These are phyloP conservation scores for Clathrospora elynae DNA, from an alignment of 2,329 filamentous ascomycete species.

Conservation along the genomic window DNA sequence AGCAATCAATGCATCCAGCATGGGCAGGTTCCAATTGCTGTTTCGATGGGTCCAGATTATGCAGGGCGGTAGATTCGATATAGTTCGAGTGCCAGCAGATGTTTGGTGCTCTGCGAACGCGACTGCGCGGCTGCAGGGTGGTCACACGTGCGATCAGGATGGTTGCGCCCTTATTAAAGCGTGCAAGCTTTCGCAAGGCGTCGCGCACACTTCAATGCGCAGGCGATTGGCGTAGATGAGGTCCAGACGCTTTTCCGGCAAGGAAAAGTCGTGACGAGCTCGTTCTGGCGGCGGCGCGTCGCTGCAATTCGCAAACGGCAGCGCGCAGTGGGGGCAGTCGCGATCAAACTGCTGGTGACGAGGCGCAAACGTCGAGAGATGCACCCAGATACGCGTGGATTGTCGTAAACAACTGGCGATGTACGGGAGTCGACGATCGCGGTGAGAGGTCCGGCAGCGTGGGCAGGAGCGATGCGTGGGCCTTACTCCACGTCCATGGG, in stretches of 20 bases:
- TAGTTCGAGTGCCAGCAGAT: slow-evolving; percentile 34
- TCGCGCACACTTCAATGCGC: slow-evolving; percentile 27
- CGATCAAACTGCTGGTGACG: slow-evolving; percentile 9
- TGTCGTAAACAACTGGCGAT: slow-evolving; percentile 15
- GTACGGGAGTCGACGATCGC: slow-evolving; percentile 22
- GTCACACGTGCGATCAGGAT: slow-evolving; percentile 42
- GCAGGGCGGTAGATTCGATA: slow-evolving; percentile 33
- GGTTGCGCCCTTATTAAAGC: slow-evolving; percentile 27
- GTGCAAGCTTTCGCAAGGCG: slow-evolving; percentile 23
- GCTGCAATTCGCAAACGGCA: slow-evolving; percentile 18
- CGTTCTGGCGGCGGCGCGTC: slow-evolving; percentile 31
- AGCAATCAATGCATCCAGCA: slow-evolving; percentile 20
- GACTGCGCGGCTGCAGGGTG: slow-evolving; percentile 40
- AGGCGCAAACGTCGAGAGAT: slow-evolving; percentile 12
- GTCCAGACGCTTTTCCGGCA: slow-evolving; percentile 25
- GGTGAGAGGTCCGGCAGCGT: slow-evolving; percentile 22
- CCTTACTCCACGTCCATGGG: slow-evolving; percentile 26
- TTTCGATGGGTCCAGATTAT: slow-evolving; percentile 22
- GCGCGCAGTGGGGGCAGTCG: slow-evolving; percentile 15
- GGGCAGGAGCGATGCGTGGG: slow-evolving; percentile 28
- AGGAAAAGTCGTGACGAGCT: slow-evolving; percentile 26
- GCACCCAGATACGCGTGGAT: slow-evolving; percentile 13
- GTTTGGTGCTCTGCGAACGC: slow-evolving; percentile 44
- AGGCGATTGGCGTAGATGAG: slow-evolving; percentile 10
- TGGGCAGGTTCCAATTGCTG: slow-evolving; percentile 20